phyloP scores from a whole-genome alignment of 495 filamentous ascomycete genomes.

The Haplographium delicatum region DNA sequence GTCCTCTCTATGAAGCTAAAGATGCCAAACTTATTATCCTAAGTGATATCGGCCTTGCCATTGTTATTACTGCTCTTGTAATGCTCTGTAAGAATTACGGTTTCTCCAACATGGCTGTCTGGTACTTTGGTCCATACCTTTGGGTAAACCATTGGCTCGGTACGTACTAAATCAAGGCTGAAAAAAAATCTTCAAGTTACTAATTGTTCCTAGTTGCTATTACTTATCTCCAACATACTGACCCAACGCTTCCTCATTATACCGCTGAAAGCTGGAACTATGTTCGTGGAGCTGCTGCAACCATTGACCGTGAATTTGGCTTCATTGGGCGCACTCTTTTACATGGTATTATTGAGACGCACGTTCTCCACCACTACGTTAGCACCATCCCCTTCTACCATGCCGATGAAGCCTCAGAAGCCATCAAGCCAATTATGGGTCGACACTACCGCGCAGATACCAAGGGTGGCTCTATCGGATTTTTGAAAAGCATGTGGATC shows the following conservation, averaged over 20 bases:
- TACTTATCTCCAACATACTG: conserved; percentile 89
- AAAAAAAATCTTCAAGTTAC: neutral
- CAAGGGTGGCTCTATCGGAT: conserved; percentile 55
- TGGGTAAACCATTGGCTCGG: conserved; percentile 99
- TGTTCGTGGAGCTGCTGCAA: conserved; percentile 77
- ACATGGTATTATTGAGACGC: conserved; percentile 89
- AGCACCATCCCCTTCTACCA: conserved; percentile 86
- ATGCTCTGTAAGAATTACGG: conserved; percentile 69
- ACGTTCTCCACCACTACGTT: conserved; percentile 87
- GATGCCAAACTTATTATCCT: conserved; percentile 77
- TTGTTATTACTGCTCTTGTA: conserved; percentile 47
- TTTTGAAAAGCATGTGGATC: conserved; percentile 58
- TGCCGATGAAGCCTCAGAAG: conserved; percentile 80
- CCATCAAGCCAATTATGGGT: conserved; percentile 80
- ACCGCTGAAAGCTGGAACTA: conserved; percentile 72
- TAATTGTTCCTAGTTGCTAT: conserved; percentile 59
- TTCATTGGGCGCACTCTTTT: conserved; percentile 82
- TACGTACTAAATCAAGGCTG: conserved; percentile 37
- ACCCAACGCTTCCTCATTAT: conserved; percentile 83
- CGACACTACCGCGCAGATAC: conserved; percentile 70
- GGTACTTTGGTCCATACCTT: conserved; percentile 92
- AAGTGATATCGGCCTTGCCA: conserved; percentile 73
- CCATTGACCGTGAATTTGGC: conserved; percentile 84
- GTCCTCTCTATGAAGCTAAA: conserved; percentile 87
- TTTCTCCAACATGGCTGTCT: conserved; percentile 79